Conservation (phyloP, 192 early-diverging fungal species). For the Diversispora eburnea region DNA sequence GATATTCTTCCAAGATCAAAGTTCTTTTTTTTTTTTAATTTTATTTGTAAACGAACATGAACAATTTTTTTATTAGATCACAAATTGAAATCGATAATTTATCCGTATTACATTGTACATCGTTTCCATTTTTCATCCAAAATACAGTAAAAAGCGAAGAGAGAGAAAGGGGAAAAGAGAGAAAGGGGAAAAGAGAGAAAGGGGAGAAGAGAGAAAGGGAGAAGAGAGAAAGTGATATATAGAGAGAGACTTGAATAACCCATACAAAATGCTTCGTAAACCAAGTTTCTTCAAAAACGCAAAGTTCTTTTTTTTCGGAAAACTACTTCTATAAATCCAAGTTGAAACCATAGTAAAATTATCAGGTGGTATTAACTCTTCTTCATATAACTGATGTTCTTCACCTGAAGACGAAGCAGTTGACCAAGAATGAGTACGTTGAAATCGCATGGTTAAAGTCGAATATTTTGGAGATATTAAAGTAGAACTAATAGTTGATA, state of each 20-base stretch:
- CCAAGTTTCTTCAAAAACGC: constrained; percentile 84
- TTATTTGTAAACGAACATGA: too few species aligned
- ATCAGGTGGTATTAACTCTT: constrained; percentile 78
- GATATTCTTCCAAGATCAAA: constrained; percentile 90
- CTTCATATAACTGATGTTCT: constrained; percentile 47
- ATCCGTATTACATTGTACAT: too few species aligned
- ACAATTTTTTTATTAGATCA: too few species aligned
- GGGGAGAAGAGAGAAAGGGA: background rate
- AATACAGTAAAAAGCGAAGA: too few species aligned
- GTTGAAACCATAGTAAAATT: constrained; percentile 96
- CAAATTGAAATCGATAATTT: too few species aligned
- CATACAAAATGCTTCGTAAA: constrained; percentile 83
- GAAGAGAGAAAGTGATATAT: background rate
- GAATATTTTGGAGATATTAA: background rate
- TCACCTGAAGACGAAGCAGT: constrained; percentile 26
- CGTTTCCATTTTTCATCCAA: too few species aligned
- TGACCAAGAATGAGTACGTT: constrained; percentile 7
- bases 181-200: background rate
- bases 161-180: too few species aligned
- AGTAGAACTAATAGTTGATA: background rate
- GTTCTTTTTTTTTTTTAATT: constrained; percentile 51
- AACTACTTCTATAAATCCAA: constrained; percentile 91
- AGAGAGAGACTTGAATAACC: background rate
- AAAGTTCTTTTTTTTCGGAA: constrained; percentile 90
- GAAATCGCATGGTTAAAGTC: background rate